Percentiles rank a stretch among this genome's conserved stretches.
phyloP scores from a whole-genome alignment of 768 basidiomycete genomes.

The Tulasnella sp. region DNA sequence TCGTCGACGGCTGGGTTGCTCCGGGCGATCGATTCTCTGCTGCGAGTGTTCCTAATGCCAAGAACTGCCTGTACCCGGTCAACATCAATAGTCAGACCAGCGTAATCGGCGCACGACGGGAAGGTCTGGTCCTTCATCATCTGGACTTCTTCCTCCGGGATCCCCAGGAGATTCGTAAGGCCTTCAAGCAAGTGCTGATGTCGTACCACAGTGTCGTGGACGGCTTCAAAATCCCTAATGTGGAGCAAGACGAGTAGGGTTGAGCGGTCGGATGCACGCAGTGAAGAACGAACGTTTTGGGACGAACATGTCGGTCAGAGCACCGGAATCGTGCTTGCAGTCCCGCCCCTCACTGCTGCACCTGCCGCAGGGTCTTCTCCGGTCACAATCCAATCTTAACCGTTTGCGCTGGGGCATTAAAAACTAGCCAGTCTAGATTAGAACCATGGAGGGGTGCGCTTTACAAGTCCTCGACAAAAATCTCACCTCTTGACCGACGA shows the following conservation, averaged over 20 bases:
- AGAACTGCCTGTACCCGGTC: background rate
- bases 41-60: background rate
- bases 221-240: conserved; percentile 68
- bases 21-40: no score
- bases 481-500: background rate
- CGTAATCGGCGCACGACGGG: background rate
- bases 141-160: background rate
- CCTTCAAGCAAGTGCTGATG: background rate
- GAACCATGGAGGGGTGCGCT: background rate
- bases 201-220: conserved; percentile 64
- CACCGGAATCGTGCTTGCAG: conserved; percentile 48
- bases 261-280: no score
- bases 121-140: background rate
- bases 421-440: background rate
- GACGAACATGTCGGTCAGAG: conserved; percentile 76
- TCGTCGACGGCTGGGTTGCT: no score
- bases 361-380: conserved; percentile 68
- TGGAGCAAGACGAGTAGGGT: background rate
- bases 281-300: background rate
- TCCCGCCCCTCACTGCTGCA: conserved; percentile 64
- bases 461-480: background rate
- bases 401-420: conserved; percentile 91
- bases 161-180: conserved; percentile 8
- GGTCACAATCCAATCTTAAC: conserved; percentile 79
- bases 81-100: background rate